Conservation (phyloP, 768 basidiomycete species). For the Lentinula lateritia region DNA sequence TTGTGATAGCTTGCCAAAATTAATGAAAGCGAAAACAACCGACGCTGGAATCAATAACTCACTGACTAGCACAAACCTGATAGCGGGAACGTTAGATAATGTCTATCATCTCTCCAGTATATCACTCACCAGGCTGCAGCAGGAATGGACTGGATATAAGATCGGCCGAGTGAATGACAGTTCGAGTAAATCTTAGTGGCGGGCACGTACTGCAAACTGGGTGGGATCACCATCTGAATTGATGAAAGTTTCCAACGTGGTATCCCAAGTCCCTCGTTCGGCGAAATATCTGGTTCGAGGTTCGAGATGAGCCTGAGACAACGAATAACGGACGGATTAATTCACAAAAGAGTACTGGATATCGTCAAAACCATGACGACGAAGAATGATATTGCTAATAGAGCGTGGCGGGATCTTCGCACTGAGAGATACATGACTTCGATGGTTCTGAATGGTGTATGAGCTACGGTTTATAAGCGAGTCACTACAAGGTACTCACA, state of each 20-base stretch:
- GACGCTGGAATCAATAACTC: conserved; percentile 26
- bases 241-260: conserved; percentile 70
- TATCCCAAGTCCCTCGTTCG: conserved; percentile 89
- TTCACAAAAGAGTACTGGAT: conserved; percentile 80
- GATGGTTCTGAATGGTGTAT: conserved; percentile 51
- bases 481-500: conserved; percentile 40
- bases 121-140: conserved; percentile 66
- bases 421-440: conserved; percentile 93
- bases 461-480: not conserved
- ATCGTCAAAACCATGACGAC: conserved; percentile 82
- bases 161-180: not conserved
- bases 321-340: conserved; percentile 3
- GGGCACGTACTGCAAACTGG: conserved; percentile 58
- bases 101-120: not conserved
- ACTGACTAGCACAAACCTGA: conserved; percentile 75
- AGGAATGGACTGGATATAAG: conserved; percentile 49
- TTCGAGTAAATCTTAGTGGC: not conserved
- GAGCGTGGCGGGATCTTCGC: conserved; percentile 78
- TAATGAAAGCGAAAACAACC: not conserved
- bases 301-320: conserved; percentile 15
- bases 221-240: conserved; percentile 82
- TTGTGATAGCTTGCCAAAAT: conserved; percentile 66
- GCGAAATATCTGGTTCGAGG: conserved; percentile 64
- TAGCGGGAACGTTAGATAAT: no score
- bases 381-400: conserved; percentile 85